Conservation (phyloP, 2,329 filamentous ascomycete species). For the Xylariaceae sp. region DNA sequence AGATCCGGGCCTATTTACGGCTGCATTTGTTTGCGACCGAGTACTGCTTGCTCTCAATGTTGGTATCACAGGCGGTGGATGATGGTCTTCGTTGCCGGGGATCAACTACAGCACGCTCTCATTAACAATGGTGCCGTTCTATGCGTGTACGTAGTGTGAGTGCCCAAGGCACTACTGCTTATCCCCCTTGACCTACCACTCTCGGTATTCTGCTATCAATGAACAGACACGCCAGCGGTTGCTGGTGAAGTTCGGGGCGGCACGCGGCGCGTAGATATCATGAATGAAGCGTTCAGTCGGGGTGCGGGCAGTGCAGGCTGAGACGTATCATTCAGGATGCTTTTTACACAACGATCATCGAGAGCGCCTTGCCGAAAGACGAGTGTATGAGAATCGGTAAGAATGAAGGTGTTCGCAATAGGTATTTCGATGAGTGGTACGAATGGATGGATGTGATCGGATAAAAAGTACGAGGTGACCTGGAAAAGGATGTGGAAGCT, state of each 20-base stretch:
- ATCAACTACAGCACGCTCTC: neutral
- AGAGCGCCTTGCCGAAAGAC: neutral
- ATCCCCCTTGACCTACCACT: neutral
- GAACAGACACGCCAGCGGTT: constrained; percentile 5
- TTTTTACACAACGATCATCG: neutral
- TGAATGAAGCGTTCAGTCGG: constrained; percentile 7
- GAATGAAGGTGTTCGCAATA: no score
- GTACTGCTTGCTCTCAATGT: neutral
- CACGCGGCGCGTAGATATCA: constrained; percentile 14
- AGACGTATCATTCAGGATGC: no score
- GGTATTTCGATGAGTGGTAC: no score
- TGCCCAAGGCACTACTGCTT: constrained; percentile 18
- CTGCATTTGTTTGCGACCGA: constrained; percentile 1
- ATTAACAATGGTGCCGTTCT: neutral
- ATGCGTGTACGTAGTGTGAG: neutral
- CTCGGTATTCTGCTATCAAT: neutral
- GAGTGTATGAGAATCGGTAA: neutral
- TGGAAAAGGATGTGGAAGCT: no score
- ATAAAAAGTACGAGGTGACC: no score
- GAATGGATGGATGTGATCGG: no score
- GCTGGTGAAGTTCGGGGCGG: constrained; percentile 9
- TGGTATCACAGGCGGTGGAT: neutral
- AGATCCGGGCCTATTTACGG: neutral
- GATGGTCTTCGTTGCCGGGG: constrained; percentile 6
- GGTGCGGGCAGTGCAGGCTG: no score